phyloP scores from a whole-genome alignment of 2,329 filamentous ascomycete species.

The Sclerotinia borealis region DNA sequence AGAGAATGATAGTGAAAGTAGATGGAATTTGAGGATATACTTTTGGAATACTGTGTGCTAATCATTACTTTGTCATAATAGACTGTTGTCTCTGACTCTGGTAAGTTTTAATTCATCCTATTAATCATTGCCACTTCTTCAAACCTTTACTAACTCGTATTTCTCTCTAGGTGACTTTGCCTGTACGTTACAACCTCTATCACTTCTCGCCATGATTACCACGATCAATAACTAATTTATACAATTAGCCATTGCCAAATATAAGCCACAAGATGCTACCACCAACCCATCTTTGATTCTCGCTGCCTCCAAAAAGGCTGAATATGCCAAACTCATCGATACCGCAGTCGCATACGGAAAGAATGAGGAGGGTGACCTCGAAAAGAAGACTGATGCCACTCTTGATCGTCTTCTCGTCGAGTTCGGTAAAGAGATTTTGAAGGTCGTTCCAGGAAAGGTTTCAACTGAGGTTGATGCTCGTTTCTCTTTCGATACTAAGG shows the following conservation, averaged over 20 bases:
- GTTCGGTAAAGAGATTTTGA: constrained; percentile 95
- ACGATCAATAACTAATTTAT: constrained; percentile 14
- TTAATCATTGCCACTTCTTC: constrained; percentile 1
- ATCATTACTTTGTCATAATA: constrained; percentile 34
- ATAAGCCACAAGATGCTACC: constrained; percentile 99
- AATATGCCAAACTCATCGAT: constrained; percentile 91
- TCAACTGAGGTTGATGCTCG: constrained; percentile 96
- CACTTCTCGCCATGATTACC: neutral
- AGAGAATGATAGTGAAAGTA: neutral
- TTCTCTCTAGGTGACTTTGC: constrained; percentile 62
- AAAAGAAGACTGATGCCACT: constrained; percentile 81
- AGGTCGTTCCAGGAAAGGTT: constrained; percentile 96
- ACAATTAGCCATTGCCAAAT: constrained; percentile 82
- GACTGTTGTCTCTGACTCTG: constrained; percentile 96
- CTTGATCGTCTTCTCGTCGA: constrained; percentile 93
- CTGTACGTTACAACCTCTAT: constrained; percentile 48
- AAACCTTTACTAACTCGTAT: constrained; percentile 20
- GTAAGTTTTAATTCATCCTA: constrained; percentile 44
- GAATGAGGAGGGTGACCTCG: constrained; percentile 59
- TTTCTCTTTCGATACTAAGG: constrained; percentile 92
- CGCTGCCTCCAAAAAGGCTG: constrained; percentile 94
- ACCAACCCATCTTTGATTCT: constrained; percentile 99
- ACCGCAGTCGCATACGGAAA: constrained; percentile 81
- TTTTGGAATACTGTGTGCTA: constrained; percentile 8
- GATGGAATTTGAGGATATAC: constrained; percentile 2